phyloP scores from a whole-genome alignment of 2,329 filamentous ascomycete species.

The Colletotrichum aenigma region DNA sequence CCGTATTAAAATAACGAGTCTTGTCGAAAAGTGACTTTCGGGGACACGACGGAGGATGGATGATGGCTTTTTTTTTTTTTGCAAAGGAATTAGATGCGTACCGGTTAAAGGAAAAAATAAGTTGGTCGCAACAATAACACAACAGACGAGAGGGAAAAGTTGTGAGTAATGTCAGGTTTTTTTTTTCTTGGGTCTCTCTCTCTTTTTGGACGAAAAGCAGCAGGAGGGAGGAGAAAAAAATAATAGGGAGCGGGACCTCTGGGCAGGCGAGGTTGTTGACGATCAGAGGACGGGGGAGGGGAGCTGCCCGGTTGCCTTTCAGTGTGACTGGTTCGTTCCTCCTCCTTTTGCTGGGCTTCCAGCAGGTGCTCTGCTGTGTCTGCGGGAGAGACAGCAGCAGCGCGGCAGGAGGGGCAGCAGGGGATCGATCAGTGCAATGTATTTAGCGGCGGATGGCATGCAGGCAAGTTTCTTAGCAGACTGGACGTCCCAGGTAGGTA shows the following conservation, averaged over 20 bases:
- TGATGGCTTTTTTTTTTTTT: not conserved
- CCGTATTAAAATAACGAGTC: constrained; percentile 13
- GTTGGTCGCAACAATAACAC: constrained; percentile 1
- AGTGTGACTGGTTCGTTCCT: not conserved
- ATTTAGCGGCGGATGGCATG: not conserved
- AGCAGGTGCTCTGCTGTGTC: not conserved
- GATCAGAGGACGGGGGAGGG: not conserved
- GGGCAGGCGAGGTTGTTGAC: constrained; percentile 9
- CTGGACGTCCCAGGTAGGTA: not conserved
- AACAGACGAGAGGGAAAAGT: not conserved
- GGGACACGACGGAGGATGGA: not conserved
- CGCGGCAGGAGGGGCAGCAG: not conserved
- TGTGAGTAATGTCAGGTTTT: not conserved
- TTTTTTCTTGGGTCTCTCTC: not conserved
- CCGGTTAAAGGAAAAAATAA: not conserved
- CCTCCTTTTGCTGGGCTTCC: not conserved
- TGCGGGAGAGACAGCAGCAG: not conserved
- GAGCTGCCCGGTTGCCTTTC: not conserved
- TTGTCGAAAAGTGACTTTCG: not conserved
- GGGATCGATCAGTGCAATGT: not conserved
- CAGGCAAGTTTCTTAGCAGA: not conserved
- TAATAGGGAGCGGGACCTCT: constrained; percentile 6
- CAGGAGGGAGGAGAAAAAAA: not conserved
- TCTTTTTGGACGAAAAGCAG: not conserved
- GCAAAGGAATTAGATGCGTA: constrained; percentile 5